These are phyloP conservation scores for Pythium guiyangense DNA, from an alignment of 352 stramenopile species.

Conservation along the genomic window DNA sequence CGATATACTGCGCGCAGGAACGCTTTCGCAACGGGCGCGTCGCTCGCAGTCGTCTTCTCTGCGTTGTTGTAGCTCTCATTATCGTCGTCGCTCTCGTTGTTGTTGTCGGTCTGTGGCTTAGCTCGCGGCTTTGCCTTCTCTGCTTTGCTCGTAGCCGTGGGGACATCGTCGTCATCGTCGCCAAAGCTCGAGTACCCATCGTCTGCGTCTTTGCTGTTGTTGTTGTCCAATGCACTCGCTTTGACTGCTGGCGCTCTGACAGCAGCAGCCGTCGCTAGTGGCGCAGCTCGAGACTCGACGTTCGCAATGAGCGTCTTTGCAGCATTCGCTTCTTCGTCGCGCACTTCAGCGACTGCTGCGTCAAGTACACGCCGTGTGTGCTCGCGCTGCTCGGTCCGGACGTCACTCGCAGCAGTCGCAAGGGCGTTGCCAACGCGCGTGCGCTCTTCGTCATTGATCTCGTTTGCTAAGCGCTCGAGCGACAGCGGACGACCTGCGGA, in stretches of 20 bases:
- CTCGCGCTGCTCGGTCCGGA: slow-evolving; percentile 30
- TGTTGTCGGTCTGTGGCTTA: neutral
- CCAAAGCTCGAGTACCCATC: slow-evolving; percentile 67
- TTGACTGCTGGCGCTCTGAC: neutral
- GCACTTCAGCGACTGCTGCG: slow-evolving; percentile 20
- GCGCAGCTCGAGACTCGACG: slow-evolving; percentile 5
- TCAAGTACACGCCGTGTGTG: slow-evolving; percentile 16
- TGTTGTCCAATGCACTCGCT: slow-evolving; percentile 5
- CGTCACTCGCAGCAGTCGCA: slow-evolving; percentile 26
- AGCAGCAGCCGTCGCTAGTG: neutral
- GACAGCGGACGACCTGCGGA: neutral
- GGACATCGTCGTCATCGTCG: slow-evolving; percentile 22
- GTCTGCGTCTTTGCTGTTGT: slow-evolving; percentile 19
- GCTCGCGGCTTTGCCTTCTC: neutral
- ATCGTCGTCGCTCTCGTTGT: slow-evolving; percentile 14
- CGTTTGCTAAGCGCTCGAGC: slow-evolving; percentile 34
- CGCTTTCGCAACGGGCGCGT: slow-evolving; percentile 46
- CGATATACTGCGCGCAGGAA: slow-evolving; percentile 64
- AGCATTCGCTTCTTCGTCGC: slow-evolving; percentile 24
- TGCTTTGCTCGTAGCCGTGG: neutral
- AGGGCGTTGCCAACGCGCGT: slow-evolving; percentile 28
- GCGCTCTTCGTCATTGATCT: slow-evolving; percentile 44
- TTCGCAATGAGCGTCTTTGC: slow-evolving; percentile 14
- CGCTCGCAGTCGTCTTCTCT: slow-evolving; percentile 39
- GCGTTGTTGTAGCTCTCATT: slow-evolving; percentile 14